phyloP scores from a whole-genome alignment of 495 filamentous ascomycete species.

The Astrothelium subdiscretum region DNA sequence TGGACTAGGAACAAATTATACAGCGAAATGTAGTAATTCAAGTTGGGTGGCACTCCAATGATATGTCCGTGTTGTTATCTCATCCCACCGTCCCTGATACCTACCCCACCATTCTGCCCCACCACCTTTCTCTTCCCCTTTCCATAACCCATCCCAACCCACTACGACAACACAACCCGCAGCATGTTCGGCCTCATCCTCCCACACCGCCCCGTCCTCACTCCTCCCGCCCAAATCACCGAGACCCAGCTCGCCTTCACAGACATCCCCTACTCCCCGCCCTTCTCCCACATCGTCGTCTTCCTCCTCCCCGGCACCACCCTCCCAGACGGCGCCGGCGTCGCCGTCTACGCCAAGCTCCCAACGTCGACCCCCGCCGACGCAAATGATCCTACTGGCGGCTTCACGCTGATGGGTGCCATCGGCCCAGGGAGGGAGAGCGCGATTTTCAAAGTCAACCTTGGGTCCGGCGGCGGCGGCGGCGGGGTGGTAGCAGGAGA shows the following conservation, averaged over 20 bases:
- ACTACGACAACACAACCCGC: too few relatives aligned
- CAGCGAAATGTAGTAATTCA: too few relatives aligned
- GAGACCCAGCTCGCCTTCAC: conserved; percentile 57
- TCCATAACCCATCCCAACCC: too few relatives aligned
- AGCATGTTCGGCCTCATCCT: conserved; percentile 33
- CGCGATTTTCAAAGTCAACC: conserved; percentile 64
- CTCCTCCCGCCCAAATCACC: conserved; percentile 47
- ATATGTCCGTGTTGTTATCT: too few relatives aligned
- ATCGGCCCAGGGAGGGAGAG: conserved; percentile 80
- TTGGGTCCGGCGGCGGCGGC: conserved; percentile 7
- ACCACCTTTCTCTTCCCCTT: too few relatives aligned
- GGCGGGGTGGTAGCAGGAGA: conserved; percentile 11
- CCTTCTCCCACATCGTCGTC: conserved; percentile 71
- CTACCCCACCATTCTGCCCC: too few relatives aligned
- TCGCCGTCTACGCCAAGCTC: conserved; percentile 76
- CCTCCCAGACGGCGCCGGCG: conserved; percentile 65
- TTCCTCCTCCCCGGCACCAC: conserved; percentile 75
- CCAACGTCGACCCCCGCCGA: conserved; percentile 21
- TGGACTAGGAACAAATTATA: too few relatives aligned
- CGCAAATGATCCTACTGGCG: conserved; percentile 18
- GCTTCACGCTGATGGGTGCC: conserved; percentile 75
- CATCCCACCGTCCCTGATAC: too few relatives aligned
- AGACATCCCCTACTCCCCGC: conserved; percentile 38
- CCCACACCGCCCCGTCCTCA: conserved; percentile 47
- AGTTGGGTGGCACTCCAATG: too few relatives aligned